Conservation (phyloP, 176 grass and related monocot genomes). For the Melocanna baccifera region DNA sequence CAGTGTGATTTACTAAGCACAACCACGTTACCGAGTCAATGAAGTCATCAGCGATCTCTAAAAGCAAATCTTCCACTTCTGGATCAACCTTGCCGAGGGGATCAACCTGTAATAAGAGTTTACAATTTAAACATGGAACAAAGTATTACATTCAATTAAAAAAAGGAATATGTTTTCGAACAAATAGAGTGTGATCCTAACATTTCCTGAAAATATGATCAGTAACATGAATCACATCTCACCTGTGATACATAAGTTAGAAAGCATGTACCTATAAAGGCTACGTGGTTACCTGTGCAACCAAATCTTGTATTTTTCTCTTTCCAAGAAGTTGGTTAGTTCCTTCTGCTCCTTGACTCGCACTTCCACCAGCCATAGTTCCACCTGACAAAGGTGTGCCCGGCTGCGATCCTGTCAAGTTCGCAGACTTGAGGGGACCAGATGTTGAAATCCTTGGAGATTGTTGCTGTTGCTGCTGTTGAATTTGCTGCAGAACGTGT, state of each 20-base stretch:
- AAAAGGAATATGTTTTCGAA: background rate
- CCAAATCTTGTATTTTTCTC: slow-evolving; percentile 94
- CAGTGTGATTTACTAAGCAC: slow-evolving; percentile 6
- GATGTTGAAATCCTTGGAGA: slow-evolving; percentile 70
- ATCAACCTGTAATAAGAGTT: slow-evolving; percentile 65
- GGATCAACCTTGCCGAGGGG: slow-evolving; percentile 68
- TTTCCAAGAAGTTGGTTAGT: slow-evolving; percentile 79
- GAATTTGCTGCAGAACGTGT: slow-evolving; percentile 43
- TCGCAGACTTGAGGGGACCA: slow-evolving; percentile 63
- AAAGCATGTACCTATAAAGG: background rate
- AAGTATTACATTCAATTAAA: slow-evolving; percentile 8
- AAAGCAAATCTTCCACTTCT: slow-evolving; percentile 75
- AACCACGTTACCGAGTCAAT: slow-evolving; percentile 71
- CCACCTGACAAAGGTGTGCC: slow-evolving; percentile 57
- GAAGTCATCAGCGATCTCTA: slow-evolving; percentile 87
- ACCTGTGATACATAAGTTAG: slow-evolving; percentile 1
- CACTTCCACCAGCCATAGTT: slow-evolving; percentile 58
- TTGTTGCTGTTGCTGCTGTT: slow-evolving; percentile 69
- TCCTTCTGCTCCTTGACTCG: slow-evolving; percentile 69
- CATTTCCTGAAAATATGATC: slow-evolving; percentile 16
- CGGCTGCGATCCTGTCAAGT: slow-evolving; percentile 67
- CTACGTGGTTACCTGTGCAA: slow-evolving; percentile 64
- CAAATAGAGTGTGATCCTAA: background rate
- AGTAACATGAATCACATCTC: slow-evolving; percentile 7
- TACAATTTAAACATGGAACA: background rate